Evolutionary conservation across 352 stramenopile genomes (phyloP).

Genomic region (Globisporangium spiculum): DNA sequence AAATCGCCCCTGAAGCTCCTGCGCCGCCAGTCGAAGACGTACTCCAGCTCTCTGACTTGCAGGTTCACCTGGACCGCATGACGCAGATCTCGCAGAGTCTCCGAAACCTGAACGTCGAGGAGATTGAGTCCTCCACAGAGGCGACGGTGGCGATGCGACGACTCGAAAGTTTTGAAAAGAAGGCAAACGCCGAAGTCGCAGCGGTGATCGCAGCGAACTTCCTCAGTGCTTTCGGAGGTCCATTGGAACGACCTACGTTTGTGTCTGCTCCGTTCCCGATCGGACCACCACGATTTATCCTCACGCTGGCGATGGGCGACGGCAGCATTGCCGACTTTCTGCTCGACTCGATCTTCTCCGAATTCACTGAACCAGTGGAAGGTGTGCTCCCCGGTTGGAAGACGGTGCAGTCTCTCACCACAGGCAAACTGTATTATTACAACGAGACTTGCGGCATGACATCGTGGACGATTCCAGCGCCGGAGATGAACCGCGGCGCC

Average conservation of each 20-base stretch:
- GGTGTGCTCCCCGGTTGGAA: constrained; percentile 50
- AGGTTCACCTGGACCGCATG: constrained; percentile 75
- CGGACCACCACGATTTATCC: constrained; percentile 38
- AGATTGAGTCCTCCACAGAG: constrained; percentile 48
- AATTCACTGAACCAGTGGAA: constrained; percentile 42
- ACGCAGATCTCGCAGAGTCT: constrained; percentile 67
- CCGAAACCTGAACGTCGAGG: constrained; percentile 35
- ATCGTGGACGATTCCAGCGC: constrained; percentile 70
- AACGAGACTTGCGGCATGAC: constrained; percentile 72
- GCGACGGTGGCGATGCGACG: constrained; percentile 42
- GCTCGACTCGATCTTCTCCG: constrained; percentile 58
- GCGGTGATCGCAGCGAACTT: constrained; percentile 59
- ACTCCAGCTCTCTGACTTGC: constrained; percentile 63
- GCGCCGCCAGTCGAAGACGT: constrained; percentile 12
- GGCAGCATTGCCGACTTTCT: constrained; percentile 69
- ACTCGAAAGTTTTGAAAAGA: constrained; percentile 49
- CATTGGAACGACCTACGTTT: constrained; percentile 12
- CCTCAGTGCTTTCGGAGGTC: constrained; percentile 30
- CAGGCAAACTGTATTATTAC: constrained; percentile 82
- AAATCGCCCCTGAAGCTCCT: not conserved
- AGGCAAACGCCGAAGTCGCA: constrained; percentile 48
- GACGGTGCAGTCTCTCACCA: constrained; percentile 65
- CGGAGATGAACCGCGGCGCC: constrained; percentile 49
- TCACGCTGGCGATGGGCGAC: constrained; percentile 61
- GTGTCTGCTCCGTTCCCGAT: constrained; percentile 11